phyloP scores from a whole-genome alignment of 1,284 basidiomycete species.

The Tylopilus sp. region DNA sequence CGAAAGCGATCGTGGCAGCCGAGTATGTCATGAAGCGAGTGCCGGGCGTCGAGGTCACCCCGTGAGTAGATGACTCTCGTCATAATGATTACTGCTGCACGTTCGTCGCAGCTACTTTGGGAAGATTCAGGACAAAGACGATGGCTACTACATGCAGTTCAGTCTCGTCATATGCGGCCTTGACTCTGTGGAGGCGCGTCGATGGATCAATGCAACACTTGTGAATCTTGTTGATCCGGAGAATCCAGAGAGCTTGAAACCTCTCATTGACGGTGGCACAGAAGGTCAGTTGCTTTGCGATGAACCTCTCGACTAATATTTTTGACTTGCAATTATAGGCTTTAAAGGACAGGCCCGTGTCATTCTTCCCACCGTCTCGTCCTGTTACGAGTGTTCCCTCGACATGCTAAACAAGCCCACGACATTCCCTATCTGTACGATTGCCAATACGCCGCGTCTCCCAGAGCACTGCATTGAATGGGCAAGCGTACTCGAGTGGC shows the following conservation, averaged over 20 bases:
- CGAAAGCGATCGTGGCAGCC: slow-evolving; percentile 92
- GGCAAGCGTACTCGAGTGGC: slow-evolving; percentile 99
- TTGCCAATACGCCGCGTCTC: slow-evolving; percentile 95
- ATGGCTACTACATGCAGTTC: slow-evolving; percentile 96
- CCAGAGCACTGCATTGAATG: slow-evolving; percentile 99
- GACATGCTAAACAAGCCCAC: slow-evolving; percentile 98
- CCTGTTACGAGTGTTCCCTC: slow-evolving; percentile 97
- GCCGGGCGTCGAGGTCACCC: slow-evolving; percentile 89
- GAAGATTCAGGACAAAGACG: slow-evolving; percentile 97
- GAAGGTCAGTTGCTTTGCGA: slow-evolving; percentile 61
- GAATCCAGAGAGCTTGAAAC: slow-evolving; percentile 89
- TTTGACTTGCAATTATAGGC: slow-evolving; percentile 45
- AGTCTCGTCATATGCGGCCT: slow-evolving; percentile 95
- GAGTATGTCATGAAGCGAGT: slow-evolving; percentile 95
- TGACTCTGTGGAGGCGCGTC: slow-evolving; percentile 94
- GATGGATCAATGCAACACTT: slow-evolving; percentile 98
- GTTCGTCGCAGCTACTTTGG: slow-evolving; percentile 71
- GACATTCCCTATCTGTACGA: slow-evolving; percentile 97
- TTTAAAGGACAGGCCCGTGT: slow-evolving; percentile 99
- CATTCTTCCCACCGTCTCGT: slow-evolving; percentile 91
- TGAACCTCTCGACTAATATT: background rate
- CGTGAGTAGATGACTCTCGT: slow-evolving; percentile 49
- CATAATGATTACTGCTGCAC: slow-evolving; percentile 16
- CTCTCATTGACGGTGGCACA: slow-evolving; percentile 98
- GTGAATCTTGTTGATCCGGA: slow-evolving; percentile 91